Base-by-base conservation (phyloP, 2,329 filamentous ascomycete species). In the Hypoxylon sp. region DNA sequence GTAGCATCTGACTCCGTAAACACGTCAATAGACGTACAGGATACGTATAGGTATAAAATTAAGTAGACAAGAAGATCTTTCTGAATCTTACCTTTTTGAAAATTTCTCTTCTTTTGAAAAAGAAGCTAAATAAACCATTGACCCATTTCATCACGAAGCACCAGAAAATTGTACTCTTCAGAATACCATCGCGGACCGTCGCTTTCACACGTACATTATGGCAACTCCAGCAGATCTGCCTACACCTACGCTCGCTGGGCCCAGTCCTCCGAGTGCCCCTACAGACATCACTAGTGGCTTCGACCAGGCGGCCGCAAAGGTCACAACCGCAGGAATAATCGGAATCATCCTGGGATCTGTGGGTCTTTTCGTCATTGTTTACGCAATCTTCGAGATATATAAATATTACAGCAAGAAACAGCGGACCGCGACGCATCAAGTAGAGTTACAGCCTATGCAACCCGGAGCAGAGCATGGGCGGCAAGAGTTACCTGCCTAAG, bases 261-360 rank as follows among this genome's bases (percentile, higher is more conserved):
- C 24, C 24, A 27, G 24, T 54, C 13, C 27, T 19, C 13, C 51
- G 4, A 37, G 21, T 21, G 32, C 13, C 21, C 58, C 24, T 37
- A 17, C 47, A n/a, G 47, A 39, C 7, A 19, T 27, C 17, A 35
- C 31, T n/a, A 42, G 64, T 15, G 54, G 32, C 31, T 53, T 35
- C 48, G 48, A 61, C 55, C 21, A 15, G n/a, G 53, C 58, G 19
- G 39, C 54, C 11, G 65, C 24, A 13, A 32, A 61, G 6, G 62
- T 69, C 19, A 42, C 61, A 4, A 60, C 52, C 4, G 66, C 64
- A 17, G 68, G 64, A 66, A 71, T 71, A 46, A 52, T 69, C n/a
- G 68, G 68, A 7, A 67, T 69, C 44, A 55, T 66, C 13, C 1
- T 68, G 13, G 56, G 68, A 11, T 10, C 37, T 6, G 1, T 68